Conservation (phyloP, 768 basidiomycete genomes). For the Amanita exitialis region DNA sequence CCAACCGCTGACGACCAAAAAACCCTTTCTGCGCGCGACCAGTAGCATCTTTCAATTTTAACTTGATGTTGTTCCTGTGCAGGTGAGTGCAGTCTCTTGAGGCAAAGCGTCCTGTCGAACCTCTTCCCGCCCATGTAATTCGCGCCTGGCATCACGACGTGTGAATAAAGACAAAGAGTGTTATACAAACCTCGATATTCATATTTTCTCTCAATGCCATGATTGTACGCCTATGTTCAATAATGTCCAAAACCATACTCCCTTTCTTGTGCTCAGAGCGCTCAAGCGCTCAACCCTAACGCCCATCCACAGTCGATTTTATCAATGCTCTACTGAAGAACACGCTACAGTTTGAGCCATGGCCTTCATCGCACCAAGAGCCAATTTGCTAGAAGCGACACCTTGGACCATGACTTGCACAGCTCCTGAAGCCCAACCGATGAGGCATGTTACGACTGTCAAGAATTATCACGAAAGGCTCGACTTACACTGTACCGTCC, state of each 20-base stretch:
- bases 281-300: too few relatives aligned
- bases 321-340: constrained; percentile 35
- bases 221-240: too few relatives aligned
- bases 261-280: too few relatives aligned
- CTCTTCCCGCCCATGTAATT: constrained; percentile 74
- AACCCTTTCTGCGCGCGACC: constrained; percentile 47
- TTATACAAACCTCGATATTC: too few relatives aligned
- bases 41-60: constrained; percentile 44
- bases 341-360: constrained; percentile 34
- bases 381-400: background rate
- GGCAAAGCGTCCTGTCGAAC: constrained; percentile 17
- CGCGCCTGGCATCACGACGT: constrained; percentile 43
- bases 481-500: background rate
- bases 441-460: too few relatives aligned
- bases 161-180: background rate
- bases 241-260: too few relatives aligned
- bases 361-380: constrained; percentile 37
- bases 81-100: background rate
- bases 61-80: constrained; percentile 46
- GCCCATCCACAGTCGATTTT: too few relatives aligned
- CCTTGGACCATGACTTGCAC: background rate
- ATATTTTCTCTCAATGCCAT: too few relatives aligned
- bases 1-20: constrained; percentile 51
- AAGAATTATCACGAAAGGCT: too few relatives aligned
- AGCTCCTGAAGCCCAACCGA: background rate